Evolutionary conservation across 2,329 filamentous ascomycete genomes (phyloP).

Genomic region (Coniella lustricola): DNA sequence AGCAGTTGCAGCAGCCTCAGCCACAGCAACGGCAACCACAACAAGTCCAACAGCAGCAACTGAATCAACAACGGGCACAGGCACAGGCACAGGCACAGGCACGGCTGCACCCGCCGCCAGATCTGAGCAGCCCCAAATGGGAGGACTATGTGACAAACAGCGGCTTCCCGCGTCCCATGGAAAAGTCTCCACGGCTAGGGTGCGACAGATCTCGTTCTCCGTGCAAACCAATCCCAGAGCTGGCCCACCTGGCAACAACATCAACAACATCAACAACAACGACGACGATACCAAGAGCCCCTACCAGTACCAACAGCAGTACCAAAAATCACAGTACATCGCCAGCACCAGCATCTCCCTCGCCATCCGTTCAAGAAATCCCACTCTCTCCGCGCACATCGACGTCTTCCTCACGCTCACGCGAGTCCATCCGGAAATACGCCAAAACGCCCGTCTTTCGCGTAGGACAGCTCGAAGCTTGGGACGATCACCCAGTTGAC

Average conservation of each 20-base stretch:
- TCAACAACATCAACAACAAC: neutral
- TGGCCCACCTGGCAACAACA: slow-evolving; percentile 28
- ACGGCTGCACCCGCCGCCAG: slow-evolving; percentile 22
- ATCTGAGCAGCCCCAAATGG: slow-evolving; percentile 29
- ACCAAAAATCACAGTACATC: slow-evolving; percentile 7
- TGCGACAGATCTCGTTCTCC: slow-evolving; percentile 6
- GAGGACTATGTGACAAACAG: slow-evolving; percentile 24
- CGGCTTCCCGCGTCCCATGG: slow-evolving; percentile 19
- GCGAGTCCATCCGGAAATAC: slow-evolving; percentile 31
- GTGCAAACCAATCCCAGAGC: slow-evolving; percentile 25
- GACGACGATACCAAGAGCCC: neutral
- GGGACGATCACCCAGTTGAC: no score
- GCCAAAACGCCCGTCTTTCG: slow-evolving; percentile 45
- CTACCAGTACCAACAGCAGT: slow-evolving; percentile 11
- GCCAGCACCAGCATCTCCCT: slow-evolving; percentile 16
- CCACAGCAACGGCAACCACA: no score
- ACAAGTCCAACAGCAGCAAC: no score
- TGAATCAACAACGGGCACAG: neutral
- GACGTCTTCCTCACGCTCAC: no score
- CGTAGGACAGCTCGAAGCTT: slow-evolving; percentile 42
- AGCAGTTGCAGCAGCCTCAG: no score
- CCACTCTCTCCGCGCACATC: no score
- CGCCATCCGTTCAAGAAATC: slow-evolving; percentile 7
- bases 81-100: slow-evolving; percentile 2
- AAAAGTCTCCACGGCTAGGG: slow-evolving; percentile 15